These are phyloP conservation scores for Aureobasidium sp. DNA, from an alignment of 2,329 filamentous ascomycete species.

Conservation along the genomic window DNA sequence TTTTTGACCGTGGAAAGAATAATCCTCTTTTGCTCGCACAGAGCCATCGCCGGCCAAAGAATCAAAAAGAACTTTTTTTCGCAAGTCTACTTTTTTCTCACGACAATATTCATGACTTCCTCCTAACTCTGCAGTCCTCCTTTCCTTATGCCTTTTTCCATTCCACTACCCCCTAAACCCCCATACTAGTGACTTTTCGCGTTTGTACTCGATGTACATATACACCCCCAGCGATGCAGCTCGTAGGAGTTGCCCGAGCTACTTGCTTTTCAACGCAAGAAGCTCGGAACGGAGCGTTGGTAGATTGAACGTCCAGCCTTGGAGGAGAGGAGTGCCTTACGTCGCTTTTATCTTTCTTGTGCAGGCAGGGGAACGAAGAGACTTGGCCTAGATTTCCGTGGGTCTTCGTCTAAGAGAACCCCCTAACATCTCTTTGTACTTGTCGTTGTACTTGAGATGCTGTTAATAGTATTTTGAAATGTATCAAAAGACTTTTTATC, in stretches of 20 bases:
- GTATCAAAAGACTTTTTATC: no score
- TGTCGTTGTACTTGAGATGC: neutral
- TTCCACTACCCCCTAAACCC: neutral
- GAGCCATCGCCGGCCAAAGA: neutral
- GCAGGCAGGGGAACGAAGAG: conserved; percentile 31
- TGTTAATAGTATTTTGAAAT: no score
- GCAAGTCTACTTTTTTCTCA: conserved; percentile 7
- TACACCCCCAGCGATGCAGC: conserved; percentile 36
- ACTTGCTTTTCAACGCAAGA: conserved; percentile 23
- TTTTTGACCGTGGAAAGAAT: conserved; percentile 4
- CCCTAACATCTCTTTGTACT: conserved; percentile 18
- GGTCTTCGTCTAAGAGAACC: conserved; percentile 30
- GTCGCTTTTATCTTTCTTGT: conserved; percentile 6
- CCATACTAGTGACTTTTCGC: neutral
- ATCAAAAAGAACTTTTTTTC: conserved; percentile 9
- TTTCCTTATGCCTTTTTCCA: neutral
- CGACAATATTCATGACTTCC: conserved; percentile 4
- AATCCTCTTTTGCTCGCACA: neutral
- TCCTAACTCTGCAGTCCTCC: neutral
- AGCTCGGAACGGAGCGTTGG: conserved; percentile 44
- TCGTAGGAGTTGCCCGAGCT: conserved; percentile 38
- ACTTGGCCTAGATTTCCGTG: conserved; percentile 18
- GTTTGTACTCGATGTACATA: neutral
- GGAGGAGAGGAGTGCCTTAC: conserved; percentile 10
- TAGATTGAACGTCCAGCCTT: conserved; percentile 27